Conservation (phyloP, 768 basidiomycete species). For the Tephrocybe sp. region DNA sequence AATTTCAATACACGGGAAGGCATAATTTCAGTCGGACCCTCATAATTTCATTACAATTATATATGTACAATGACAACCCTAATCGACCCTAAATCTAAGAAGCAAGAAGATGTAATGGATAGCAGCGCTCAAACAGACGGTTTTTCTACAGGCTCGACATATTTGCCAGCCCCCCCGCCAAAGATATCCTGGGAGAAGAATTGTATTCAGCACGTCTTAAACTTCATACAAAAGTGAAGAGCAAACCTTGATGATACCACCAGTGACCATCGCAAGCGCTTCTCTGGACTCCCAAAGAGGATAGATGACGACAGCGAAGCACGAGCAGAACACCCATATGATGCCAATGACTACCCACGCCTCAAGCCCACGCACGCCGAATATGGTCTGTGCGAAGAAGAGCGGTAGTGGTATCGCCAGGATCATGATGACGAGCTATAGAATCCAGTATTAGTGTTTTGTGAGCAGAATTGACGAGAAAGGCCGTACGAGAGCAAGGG, state of each 20-base stretch:
- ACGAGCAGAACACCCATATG: constrained; percentile 80
- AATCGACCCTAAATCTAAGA: background rate
- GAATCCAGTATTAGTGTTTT: constrained; percentile 2
- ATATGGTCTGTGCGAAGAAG: constrained; percentile 81
- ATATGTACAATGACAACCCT: background rate
- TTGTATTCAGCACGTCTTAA: background rate
- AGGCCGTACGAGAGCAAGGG: constrained; percentile 56
- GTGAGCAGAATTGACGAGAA: background rate
- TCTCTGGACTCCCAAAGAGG: constrained; percentile 83
- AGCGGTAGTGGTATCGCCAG: constrained; percentile 82
- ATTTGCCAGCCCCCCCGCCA: constrained; percentile 32
- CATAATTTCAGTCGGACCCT: background rate
- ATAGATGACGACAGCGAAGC: constrained; percentile 76
- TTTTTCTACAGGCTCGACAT: constrained; percentile 12
- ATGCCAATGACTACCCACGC: constrained; percentile 85
- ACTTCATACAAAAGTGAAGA: no score
- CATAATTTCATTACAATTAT: background rate
- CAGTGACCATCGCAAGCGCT: constrained; percentile 58
- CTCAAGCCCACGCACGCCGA: constrained; percentile 59
- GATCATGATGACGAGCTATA: constrained; percentile 60
- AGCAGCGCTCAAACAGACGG: background rate
- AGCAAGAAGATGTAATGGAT: background rate
- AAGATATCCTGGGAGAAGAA: constrained; percentile 30
- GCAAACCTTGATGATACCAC: constrained; percentile 65
- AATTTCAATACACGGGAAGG: no score